Percentiles rank a stretch among this genome's conserved stretches.
These are phyloP conservation scores for Corynespora cassiicola DNA, from an alignment of 2,329 filamentous ascomycete genomes.

Conservation along the genomic window DNA sequence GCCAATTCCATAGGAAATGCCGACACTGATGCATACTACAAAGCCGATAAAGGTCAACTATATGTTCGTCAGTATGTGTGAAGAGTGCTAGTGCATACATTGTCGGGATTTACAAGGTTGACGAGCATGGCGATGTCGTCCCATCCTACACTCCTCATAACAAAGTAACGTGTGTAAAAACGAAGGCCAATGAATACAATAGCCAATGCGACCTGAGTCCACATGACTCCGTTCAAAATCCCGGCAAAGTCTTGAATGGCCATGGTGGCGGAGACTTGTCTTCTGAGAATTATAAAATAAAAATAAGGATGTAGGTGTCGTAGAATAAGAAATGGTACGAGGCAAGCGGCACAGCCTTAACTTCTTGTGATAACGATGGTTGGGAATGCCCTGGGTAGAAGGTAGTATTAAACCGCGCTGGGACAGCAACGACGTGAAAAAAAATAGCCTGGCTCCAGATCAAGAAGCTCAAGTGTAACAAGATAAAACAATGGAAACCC, in stretches of 20 bases:
- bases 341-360: too few species aligned
- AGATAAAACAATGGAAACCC: too few species aligned
- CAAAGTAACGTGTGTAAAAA: slow-evolving; percentile 34
- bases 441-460: too few species aligned
- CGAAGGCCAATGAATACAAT: slow-evolving; percentile 30
- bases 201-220: slow-evolving; percentile 33
- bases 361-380: too few species aligned
- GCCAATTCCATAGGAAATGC: slow-evolving; percentile 34
- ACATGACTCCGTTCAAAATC: slow-evolving; percentile 38
- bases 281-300: too few species aligned
- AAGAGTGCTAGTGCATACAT: neutral
- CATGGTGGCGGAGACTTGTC: slow-evolving; percentile 18
- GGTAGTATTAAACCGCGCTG: too few species aligned
- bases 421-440: too few species aligned
- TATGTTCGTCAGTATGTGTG: slow-evolving; percentile 1
- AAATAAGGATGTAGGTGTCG: too few species aligned
- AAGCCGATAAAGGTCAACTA: slow-evolving; percentile 34
- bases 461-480: too few species aligned
- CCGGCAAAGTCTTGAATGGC: slow-evolving; percentile 26
- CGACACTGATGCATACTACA: slow-evolving; percentile 28
- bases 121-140: slow-evolving; percentile 37
- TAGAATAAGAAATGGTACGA: too few species aligned
- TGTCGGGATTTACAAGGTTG: slow-evolving; percentile 26
- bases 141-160: slow-evolving; percentile 35
- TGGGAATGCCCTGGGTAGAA: too few species aligned